Conservation (phyloP, 306 rosid genomes). For the Vigna reflexopilosa region DNA sequence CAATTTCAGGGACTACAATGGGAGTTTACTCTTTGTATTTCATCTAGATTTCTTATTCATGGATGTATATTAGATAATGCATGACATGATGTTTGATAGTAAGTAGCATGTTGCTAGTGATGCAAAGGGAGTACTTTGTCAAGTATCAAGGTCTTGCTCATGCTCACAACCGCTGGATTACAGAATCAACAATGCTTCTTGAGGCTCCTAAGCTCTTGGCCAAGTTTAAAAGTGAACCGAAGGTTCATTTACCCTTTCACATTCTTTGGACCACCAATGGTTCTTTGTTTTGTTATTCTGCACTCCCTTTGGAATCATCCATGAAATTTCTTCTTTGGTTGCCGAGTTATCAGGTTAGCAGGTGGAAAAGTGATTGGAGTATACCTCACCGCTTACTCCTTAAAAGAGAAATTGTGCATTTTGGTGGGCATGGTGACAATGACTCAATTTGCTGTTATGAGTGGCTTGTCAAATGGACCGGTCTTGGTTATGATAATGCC, state of each 20-base stretch:
- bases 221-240: slow-evolving; percentile 42
- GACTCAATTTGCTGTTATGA: slow-evolving; percentile 42
- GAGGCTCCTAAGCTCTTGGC: slow-evolving; percentile 50
- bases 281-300: not conserved
- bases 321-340: not conserved
- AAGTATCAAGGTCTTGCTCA: slow-evolving; percentile 53
- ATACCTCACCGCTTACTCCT: slow-evolving; percentile 53
- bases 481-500: slow-evolving; percentile 56
- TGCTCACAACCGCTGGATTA: slow-evolving; percentile 58
- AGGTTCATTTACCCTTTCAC: slow-evolving; percentile 39
- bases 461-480: slow-evolving; percentile 61
- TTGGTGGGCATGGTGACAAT: slow-evolving; percentile 22
- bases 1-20: not conserved
- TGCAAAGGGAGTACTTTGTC: slow-evolving; percentile 50
- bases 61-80: slow-evolving; percentile 14
- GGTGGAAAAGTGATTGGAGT: slow-evolving; percentile 55
- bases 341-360: slow-evolving; percentile 38
- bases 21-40: slow-evolving; percentile 6
- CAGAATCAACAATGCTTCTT: slow-evolving; percentile 45
- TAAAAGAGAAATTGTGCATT: slow-evolving; percentile 44
- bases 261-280: slow-evolving; percentile 1
- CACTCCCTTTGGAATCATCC: slow-evolving; percentile 20
- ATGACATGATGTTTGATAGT: slow-evolving; percentile 18
- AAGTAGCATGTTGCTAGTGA: slow-evolving; percentile 43
- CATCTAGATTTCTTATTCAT: slow-evolving; percentile 18